Evolutionary conservation across 1,284 basidiomycete species (phyloP).

Genomic region (Sutorius eximius): DNA sequence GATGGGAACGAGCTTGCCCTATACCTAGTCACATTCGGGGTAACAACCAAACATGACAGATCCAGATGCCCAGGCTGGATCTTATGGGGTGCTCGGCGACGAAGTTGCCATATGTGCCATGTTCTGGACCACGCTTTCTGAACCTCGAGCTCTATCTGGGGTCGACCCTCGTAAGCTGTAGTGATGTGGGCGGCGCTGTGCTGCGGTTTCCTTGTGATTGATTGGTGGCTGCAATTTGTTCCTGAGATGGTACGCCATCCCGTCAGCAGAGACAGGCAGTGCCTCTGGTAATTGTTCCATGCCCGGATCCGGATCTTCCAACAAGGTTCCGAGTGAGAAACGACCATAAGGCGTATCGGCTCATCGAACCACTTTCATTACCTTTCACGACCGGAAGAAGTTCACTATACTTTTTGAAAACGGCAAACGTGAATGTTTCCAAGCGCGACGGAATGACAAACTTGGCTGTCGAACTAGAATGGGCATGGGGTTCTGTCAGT

Average conservation of each 20-base stretch:
- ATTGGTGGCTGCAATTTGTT: slow-evolving; percentile 33
- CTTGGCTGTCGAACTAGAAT: slow-evolving; percentile 12
- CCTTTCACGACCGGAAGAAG: slow-evolving; percentile 24
- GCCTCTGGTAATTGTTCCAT: slow-evolving; percentile 33
- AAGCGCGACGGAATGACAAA: slow-evolving; percentile 15
- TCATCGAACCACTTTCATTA: slow-evolving; percentile 29
- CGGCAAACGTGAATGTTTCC: slow-evolving; percentile 21
- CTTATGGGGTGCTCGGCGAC: slow-evolving; percentile 38
- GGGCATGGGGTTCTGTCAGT: slow-evolving; percentile 31
- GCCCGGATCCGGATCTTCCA: slow-evolving; percentile 36
- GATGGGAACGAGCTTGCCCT: slow-evolving; percentile 43
- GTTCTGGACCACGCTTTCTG: slow-evolving; percentile 36
- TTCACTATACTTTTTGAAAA: slow-evolving; percentile 24
- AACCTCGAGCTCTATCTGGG: slow-evolving; percentile 26
- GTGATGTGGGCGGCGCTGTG: slow-evolving; percentile 20
- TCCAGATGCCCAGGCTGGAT: slow-evolving; percentile 28
- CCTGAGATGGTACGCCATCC: slow-evolving; percentile 24
- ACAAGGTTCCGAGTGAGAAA: slow-evolving; percentile 33
- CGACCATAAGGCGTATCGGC: slow-evolving; percentile 22
- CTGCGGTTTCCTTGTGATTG: slow-evolving; percentile 33
- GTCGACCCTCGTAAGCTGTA: slow-evolving; percentile 20
- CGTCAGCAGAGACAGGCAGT: slow-evolving; percentile 30
- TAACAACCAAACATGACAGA: slow-evolving; percentile 28
- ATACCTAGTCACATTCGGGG: slow-evolving; percentile 36
- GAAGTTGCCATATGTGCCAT: slow-evolving; percentile 39